Percentiles rank a stretch among this genome's conserved stretches.
Evolutionary conservation across 75 land plant genomes (phyloP).

Genomic region (Picea sitchensis): DNA sequence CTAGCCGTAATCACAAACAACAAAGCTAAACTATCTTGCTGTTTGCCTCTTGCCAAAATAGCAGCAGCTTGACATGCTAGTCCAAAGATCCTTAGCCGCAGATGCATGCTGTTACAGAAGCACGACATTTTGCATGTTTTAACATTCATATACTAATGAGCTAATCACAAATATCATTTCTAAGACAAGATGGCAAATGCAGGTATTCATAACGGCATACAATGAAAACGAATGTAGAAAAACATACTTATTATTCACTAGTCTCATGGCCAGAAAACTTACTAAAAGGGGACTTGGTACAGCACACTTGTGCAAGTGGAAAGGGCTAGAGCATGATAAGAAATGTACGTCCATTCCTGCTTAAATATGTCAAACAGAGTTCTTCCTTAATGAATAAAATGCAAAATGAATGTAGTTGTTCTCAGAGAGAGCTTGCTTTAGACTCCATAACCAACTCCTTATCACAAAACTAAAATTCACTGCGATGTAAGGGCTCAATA

Average conservation of each 20-base stretch:
- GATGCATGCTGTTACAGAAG: slow-evolving; percentile 15
- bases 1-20: slow-evolving; percentile 4
- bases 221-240: not conserved
- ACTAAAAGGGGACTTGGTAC: slow-evolving; percentile 13
- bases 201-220: not conserved
- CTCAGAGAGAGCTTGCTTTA: not conserved
- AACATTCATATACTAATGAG: not conserved
- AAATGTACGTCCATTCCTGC: slow-evolving; percentile 12
- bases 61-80: slow-evolving; percentile 8
- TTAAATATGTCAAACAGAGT: slow-evolving; percentile 1
- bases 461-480: not conserved
- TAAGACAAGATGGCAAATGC: not conserved
- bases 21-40: not conserved
- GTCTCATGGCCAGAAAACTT: not conserved
- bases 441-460: not conserved
- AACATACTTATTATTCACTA: not conserved
- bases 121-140: not conserved
- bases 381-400: not conserved
- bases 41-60: slow-evolving; percentile 13
- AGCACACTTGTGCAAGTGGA: slow-evolving; percentile 6
- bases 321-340: slow-evolving; percentile 5
- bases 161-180: not conserved
- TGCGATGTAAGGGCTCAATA: not conserved
- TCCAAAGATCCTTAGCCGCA: slow-evolving; percentile 9
- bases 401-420: not conserved